Percentiles rank a stretch among this genome's conserved stretches.
phyloP scores from a whole-genome alignment of 192 early-diverging fungal genomes.

The Mortierella antarctica region DNA sequence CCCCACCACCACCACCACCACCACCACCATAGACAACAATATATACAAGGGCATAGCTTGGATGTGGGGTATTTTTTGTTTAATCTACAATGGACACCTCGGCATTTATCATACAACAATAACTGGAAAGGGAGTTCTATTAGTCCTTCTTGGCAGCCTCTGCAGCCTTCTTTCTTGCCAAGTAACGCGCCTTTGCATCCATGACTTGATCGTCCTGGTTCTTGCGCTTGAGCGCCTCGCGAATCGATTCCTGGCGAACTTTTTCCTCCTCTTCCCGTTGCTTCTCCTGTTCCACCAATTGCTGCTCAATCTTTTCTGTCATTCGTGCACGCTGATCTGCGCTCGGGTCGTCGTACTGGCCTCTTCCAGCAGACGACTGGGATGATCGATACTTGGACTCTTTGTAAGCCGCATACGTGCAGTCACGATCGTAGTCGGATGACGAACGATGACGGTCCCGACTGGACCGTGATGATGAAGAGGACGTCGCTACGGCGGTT shows the following conservation, averaged over 20 bases:
- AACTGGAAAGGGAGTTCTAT: neutral
- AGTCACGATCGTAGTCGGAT: constrained; percentile 36
- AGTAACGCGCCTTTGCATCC: constrained; percentile 62
- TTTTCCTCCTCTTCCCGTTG: constrained; percentile 61
- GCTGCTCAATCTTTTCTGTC: constrained; percentile 59
- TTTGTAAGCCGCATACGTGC: constrained; percentile 59
- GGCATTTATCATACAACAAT: neutral
- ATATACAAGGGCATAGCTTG: too few relatives aligned
- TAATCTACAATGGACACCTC: too few relatives aligned
- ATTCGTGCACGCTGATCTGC: constrained; percentile 46
- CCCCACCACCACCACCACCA: too few relatives aligned
- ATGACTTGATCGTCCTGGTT: constrained; percentile 60
- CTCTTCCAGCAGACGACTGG: neutral
- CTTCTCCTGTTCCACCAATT: constrained; percentile 62
- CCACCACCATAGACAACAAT: too few relatives aligned
- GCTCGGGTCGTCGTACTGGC: constrained; percentile 15
- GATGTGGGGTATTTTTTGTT: too few relatives aligned
- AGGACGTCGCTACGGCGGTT: neutral
- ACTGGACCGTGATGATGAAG: constrained; percentile 21
- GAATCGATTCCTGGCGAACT: constrained; percentile 60
- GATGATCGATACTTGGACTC: constrained; percentile 56
- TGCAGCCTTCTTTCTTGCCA: constrained; percentile 56
- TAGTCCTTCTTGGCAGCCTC: constrained; percentile 6
- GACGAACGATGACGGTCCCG: constrained; percentile 22
- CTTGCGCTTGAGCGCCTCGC: constrained; percentile 54